A percentile compares a stretch with the other conserved stretches of the same genome.
These are phyloP conservation scores for Magnolia officinalis DNA, from an alignment of 164 flowering plant genomes.

Conservation along the genomic window DNA sequence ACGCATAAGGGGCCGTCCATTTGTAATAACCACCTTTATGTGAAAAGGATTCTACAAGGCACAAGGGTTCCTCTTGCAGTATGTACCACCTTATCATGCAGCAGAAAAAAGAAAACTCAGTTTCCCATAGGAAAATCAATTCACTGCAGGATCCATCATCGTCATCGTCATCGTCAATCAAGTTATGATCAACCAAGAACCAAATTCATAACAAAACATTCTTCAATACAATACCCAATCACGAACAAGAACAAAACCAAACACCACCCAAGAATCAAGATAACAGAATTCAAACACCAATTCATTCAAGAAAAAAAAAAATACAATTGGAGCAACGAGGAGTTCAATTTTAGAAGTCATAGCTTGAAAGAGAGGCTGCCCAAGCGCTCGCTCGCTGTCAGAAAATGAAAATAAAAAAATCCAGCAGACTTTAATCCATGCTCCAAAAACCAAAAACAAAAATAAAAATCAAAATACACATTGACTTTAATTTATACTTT, in stretches of 20 bases:
- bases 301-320: too few species aligned
- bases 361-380: not conserved
- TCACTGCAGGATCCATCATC: not conserved
- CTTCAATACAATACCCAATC: not conserved
- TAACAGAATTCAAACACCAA: not conserved
- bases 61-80: not conserved
- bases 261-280: not conserved
- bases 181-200: not conserved
- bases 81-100: not conserved
- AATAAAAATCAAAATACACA: not conserved
- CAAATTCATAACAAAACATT: not conserved
- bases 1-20: slow-evolving; percentile 14
- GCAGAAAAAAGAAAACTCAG: not conserved
- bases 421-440: not conserved
- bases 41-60: not conserved
- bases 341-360: not conserved
- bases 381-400: not conserved
- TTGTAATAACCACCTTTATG: not conserved
- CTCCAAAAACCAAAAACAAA: not conserved
- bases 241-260: not conserved
- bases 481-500: not conserved
- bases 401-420: not conserved
- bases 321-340: not conserved
- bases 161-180: too few species aligned
- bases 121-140: not conserved